These are phyloP conservation scores for Limtongia smithiae DNA, from an alignment of 805 yeast species.

Conservation along the genomic window DNA sequence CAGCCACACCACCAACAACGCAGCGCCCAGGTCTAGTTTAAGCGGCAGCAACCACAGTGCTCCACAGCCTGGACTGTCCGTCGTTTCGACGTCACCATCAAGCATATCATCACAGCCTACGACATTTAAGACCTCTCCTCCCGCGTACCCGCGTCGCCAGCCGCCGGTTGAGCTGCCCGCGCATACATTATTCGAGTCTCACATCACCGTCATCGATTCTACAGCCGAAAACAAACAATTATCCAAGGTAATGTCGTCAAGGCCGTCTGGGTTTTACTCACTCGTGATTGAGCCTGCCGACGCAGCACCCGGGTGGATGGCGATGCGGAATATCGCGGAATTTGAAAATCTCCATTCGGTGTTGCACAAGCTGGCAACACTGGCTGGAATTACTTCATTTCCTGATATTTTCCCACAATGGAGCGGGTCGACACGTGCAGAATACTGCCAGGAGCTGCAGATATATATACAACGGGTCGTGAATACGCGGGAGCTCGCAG, in stretches of 20 bases:
- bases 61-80: neutral
- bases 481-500: conserved; percentile 28
- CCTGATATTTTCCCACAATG: conserved; percentile 29
- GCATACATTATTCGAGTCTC: conserved; percentile 13
- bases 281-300: conserved; percentile 29
- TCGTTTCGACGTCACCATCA: neutral
- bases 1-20: neutral
- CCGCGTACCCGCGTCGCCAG: conserved; percentile 1
- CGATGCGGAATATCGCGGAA: conserved; percentile 27
- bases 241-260: conserved; percentile 9
- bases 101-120: neutral
- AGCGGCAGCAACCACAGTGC: neutral
- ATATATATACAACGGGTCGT: conserved; percentile 28
- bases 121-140: neutral
- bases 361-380: conserved; percentile 24
- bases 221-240: conserved; percentile 20
- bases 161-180: conserved; percentile 5
- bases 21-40: neutral
- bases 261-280: conserved; percentile 26
- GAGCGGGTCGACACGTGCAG: conserved; percentile 22
- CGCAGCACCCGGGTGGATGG: conserved; percentile 30
- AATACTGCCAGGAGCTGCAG: conserved; percentile 25
- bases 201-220: conserved; percentile 23
- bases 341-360: conserved; percentile 28
- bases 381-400: conserved; percentile 28